These are phyloP conservation scores for Chalciporus pseudorubinellus DNA, from an alignment of 768 basidiomycete species.

Conservation along the genomic window DNA sequence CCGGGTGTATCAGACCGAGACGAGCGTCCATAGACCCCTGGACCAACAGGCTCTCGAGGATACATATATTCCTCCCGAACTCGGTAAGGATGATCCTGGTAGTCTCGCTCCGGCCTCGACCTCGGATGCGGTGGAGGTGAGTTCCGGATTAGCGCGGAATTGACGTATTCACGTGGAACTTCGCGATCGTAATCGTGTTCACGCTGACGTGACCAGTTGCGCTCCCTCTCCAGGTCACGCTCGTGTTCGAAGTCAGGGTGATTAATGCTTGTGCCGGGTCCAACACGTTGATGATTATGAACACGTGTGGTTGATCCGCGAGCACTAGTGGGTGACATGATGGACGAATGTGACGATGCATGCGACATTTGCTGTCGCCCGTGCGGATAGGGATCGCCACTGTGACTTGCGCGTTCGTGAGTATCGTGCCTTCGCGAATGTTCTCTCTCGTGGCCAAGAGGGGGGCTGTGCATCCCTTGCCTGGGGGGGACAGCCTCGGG, in stretches of 20 bases:
- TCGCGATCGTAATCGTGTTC: slow-evolving; percentile 46
- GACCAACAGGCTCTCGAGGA: slow-evolving; percentile 31
- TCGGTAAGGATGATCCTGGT: slow-evolving; percentile 31
- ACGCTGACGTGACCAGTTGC: slow-evolving; percentile 33
- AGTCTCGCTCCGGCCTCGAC: slow-evolving; percentile 36
- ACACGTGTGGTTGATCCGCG: slow-evolving; percentile 40
- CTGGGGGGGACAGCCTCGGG: slow-evolving; percentile 46
- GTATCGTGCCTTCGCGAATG: slow-evolving; percentile 49
- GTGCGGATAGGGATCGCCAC: slow-evolving; percentile 34
- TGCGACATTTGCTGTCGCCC: slow-evolving; percentile 31
- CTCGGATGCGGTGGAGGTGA: slow-evolving; percentile 42
- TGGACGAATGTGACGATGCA: slow-evolving; percentile 34
- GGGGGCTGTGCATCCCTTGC: slow-evolving; percentile 49
- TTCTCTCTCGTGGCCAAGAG: slow-evolving; percentile 41
- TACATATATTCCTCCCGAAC: slow-evolving; percentile 30
- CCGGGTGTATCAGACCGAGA: slow-evolving; percentile 61
- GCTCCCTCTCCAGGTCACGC: slow-evolving; percentile 51
- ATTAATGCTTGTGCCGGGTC: slow-evolving; percentile 57
- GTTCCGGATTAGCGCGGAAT: slow-evolving; percentile 32
- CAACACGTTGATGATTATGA: slow-evolving; percentile 67
- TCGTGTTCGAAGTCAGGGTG: slow-evolving; percentile 34
- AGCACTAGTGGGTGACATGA: slow-evolving; percentile 34
- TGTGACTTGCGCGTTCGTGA: slow-evolving; percentile 39
- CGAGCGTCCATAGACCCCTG: slow-evolving; percentile 30
- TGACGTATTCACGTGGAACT: slow-evolving; percentile 30